Evolutionary conservation across 345 rosid genomes (phyloP).

Genomic region (Citrus mangshanensis): DNA sequence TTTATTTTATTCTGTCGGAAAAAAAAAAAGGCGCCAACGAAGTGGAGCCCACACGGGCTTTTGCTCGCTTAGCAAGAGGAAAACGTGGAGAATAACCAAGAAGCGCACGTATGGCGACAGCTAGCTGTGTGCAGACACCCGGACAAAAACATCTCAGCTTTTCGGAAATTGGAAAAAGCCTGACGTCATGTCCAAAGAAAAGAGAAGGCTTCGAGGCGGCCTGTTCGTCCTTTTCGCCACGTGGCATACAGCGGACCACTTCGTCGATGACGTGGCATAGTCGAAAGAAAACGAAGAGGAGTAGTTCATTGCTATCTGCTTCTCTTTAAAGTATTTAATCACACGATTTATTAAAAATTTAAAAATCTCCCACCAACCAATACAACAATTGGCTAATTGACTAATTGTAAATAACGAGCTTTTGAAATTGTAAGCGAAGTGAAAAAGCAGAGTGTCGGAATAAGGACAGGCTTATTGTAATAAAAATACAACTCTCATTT

Average conservation of each 20-base stretch:
- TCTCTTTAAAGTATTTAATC: no score
- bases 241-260: not conserved
- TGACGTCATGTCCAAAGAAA: slow-evolving; percentile 19
- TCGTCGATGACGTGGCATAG: not conserved
- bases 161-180: not conserved
- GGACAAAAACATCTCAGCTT: not conserved
- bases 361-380: not conserved
- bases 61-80: no score
- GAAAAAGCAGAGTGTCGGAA: not conserved
- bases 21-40: not conserved
- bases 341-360: not conserved
- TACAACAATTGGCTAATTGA: not conserved
- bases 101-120: slow-evolving; percentile 23
- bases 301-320: not conserved
- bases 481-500: not conserved
- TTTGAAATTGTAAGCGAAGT: not conserved
- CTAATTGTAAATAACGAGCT: not conserved
- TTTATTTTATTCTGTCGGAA: not conserved
- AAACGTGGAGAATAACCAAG: slow-evolving; percentile 14
- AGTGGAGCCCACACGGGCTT: not conserved
- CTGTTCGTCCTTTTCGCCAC: slow-evolving; percentile 5
- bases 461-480: not conserved
- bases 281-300: not conserved
- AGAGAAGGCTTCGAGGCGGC: slow-evolving; percentile 13
- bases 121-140: slow-evolving; percentile 6